A percentile compares a stretch with the other conserved stretches of the same genome.
These are phyloP conservation scores for Boletus rex-veris DNA, from an alignment of 768 basidiomycete genomes.

Conservation along the genomic window DNA sequence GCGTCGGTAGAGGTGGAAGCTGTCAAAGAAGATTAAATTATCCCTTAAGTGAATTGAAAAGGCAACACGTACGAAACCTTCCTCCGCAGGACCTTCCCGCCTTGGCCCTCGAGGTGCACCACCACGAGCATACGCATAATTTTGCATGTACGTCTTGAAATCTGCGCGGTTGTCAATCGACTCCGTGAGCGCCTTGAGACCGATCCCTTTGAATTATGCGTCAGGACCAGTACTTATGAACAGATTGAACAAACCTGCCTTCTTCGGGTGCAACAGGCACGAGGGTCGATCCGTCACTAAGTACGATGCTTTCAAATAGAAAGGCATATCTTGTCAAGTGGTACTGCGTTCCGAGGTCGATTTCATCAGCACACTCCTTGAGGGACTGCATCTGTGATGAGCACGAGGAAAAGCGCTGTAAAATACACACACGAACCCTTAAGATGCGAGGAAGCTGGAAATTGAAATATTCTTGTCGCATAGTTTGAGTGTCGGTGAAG, in stretches of 20 bases:
- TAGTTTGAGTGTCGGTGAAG: slow-evolving; percentile 81
- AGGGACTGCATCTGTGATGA: slow-evolving; percentile 52
- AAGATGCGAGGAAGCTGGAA: slow-evolving; percentile 93
- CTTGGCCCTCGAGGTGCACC: slow-evolving; percentile 65
- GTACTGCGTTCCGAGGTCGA: slow-evolving; percentile 97
- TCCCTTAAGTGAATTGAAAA: slow-evolving; percentile 1
- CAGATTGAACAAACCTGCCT: slow-evolving; percentile 39
- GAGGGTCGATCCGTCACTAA: slow-evolving; percentile 85
- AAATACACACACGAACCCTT: slow-evolving; percentile 55
- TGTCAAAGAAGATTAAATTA: slow-evolving; percentile 26
- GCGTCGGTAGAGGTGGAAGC: slow-evolving; percentile 61
- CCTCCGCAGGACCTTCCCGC: slow-evolving; percentile 85
- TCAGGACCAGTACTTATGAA: slow-evolving; percentile 1
- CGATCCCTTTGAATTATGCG: slow-evolving; percentile 43
- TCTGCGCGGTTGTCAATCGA: slow-evolving; percentile 92
- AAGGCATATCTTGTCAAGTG: slow-evolving; percentile 94
- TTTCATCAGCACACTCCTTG: slow-evolving; percentile 94
- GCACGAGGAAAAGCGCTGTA: not conserved
- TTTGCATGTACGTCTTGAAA: slow-evolving; percentile 97
- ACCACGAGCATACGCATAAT: slow-evolving; percentile 89
- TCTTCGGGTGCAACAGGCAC: slow-evolving; percentile 70
- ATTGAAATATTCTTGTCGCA: slow-evolving; percentile 97
- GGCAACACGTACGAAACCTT: slow-evolving; percentile 79
- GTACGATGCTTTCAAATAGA: slow-evolving; percentile 84
- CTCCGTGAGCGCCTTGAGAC: slow-evolving; percentile 84